A percentile compares a stretch with the other conserved stretches of the same genome.
These are phyloP conservation scores for Daldinia concentrica DNA, from an alignment of 495 filamentous ascomycete species.

Conservation along the genomic window DNA sequence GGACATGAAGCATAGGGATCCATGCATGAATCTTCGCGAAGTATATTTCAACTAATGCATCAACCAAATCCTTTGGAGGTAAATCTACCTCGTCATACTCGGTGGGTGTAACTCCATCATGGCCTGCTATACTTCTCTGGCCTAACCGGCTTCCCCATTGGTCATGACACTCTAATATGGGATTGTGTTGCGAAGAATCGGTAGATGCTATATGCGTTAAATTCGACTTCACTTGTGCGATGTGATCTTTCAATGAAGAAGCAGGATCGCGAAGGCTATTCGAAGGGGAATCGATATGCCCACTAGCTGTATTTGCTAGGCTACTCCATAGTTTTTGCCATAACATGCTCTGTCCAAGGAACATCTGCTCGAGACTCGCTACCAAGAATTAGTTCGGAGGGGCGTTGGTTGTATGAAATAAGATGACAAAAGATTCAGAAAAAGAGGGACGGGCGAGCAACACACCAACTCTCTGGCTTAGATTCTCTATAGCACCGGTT, in stretches of 20 bases:
- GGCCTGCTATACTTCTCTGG: background rate
- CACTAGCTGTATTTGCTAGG: background rate
- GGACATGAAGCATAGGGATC: constrained; percentile 53
- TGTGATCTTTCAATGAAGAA: background rate
- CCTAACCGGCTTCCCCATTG: background rate
- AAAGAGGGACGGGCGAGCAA: constrained; percentile 7
- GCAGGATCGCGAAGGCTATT: background rate
- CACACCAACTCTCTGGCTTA: constrained; percentile 47
- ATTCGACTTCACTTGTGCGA: background rate
- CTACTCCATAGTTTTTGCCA: constrained; percentile 41
- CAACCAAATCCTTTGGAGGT: constrained; percentile 38
- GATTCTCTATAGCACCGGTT: constrained; percentile 54
- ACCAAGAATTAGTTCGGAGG: constrained; percentile 21
- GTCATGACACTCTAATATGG: background rate
- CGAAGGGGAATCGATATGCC: background rate
- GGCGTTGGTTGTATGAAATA: background rate
- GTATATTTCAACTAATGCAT: constrained; percentile 44
- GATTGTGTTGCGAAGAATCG: background rate
- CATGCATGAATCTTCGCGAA: constrained; percentile 51
- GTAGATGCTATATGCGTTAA: background rate
- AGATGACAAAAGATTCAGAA: background rate
- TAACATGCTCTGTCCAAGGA: constrained; percentile 39
- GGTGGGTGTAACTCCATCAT: background rate
- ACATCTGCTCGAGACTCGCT: constrained; percentile 19
- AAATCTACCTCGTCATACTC: constrained; percentile 1